Base-by-base conservation (phyloP, 1,284 basidiomycete genomes). In the Tylopilus orsonianus region DNA sequence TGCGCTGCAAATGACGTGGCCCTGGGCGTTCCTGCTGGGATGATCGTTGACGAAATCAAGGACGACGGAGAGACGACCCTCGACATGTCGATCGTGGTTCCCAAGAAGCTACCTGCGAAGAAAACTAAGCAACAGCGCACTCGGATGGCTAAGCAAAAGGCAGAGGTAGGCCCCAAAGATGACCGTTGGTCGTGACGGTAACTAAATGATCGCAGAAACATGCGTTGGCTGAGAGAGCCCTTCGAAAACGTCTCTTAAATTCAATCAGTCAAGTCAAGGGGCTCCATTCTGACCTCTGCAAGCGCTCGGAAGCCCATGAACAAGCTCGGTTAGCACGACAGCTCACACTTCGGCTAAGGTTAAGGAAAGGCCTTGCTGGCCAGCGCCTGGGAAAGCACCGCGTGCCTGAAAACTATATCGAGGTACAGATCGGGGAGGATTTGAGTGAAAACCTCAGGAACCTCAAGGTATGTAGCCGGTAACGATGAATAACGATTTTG, bases 381-480 rank as follows among this genome's bases (percentile, higher is more conserved):
- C 72, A 82, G 67, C 80, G 79, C 64, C 56, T 96, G 7, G 87
- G 93, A 20, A 91, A 86, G 68, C 81, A 92, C 60, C 75, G 78
- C 38, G 87, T 97, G 0, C 82, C 80, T 2, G 81, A 83, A 56
- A 77, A 73, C 7, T 73, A 79, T 20, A 77, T 94, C 8, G 86
- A 88, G 41, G 93, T 97, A 13, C 95, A 97, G 68, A 78, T 96
- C 0, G 91, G 90, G 5, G 94, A 97, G 57, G 93, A 98, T 62
- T 70, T 98, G 33, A 87, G 82, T 49, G 96, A 98, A 68, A 92
- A 77, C 60, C 69, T 98, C 57, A 73, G 95, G 41, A 85, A 78
- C 43, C 71, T 99, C 58, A 93, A 93, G 80, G 91, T 90, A 51
- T 27, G 76, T 67, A 26, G 36, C 18, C 48, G 37, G 26, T 16